Conservation (phyloP, 441 rosid species). For the Daphne laureola region DNA sequence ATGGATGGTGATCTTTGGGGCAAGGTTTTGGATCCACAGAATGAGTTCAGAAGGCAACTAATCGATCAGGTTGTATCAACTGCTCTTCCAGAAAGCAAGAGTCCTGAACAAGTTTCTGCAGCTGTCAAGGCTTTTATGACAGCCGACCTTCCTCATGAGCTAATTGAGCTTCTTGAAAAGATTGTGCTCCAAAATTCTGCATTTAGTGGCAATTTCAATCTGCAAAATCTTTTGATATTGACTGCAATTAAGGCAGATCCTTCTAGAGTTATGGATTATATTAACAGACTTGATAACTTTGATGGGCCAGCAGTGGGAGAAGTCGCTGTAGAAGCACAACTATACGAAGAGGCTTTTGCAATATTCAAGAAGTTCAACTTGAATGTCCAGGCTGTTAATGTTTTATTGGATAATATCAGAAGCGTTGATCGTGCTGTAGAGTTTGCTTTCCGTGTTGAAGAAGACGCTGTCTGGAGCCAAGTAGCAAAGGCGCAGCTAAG, state of each 20-base stretch:
- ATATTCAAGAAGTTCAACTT: constrained; percentile 67
- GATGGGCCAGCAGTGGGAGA: constrained; percentile 81
- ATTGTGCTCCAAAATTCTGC: constrained; percentile 82
- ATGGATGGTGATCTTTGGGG: constrained; percentile 79
- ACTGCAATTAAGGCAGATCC: constrained; percentile 77
- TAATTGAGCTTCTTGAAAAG: constrained; percentile 72
- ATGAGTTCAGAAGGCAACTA: constrained; percentile 64
- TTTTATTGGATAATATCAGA: constrained; percentile 46
- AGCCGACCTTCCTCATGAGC: constrained; percentile 72
- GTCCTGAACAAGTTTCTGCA: constrained; percentile 78
- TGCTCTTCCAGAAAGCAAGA: constrained; percentile 76
- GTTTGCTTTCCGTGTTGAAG: constrained; percentile 71
- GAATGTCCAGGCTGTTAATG: constrained; percentile 69
- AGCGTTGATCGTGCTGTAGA: constrained; percentile 66
- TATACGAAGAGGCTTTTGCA: constrained; percentile 57
- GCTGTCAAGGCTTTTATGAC: constrained; percentile 83
- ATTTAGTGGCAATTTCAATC: constrained; percentile 72
- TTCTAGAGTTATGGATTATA: constrained; percentile 69
- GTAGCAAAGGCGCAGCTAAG: constrained; percentile 64
- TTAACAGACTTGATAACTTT: constrained; percentile 65
- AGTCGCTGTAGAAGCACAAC: constrained; percentile 63
- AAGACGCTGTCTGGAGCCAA: constrained; percentile 72
- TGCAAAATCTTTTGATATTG: constrained; percentile 61
- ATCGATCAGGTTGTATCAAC: constrained; percentile 79
- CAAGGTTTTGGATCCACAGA: constrained; percentile 63